phyloP scores from a whole-genome alignment of 2,329 filamentous ascomycete species.

The Teratosphaeria viscida region DNA sequence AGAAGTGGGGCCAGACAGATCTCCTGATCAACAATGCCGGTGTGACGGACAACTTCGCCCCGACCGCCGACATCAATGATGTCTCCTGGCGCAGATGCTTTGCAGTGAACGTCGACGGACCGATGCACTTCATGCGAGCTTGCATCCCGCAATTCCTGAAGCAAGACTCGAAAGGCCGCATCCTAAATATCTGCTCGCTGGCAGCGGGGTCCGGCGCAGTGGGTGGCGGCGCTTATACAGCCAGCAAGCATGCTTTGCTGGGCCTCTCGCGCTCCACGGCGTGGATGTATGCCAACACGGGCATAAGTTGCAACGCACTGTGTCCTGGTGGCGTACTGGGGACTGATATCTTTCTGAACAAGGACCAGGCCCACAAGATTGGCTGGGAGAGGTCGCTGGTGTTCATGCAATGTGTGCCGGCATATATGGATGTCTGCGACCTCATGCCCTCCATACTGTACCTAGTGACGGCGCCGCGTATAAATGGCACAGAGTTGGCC shows the following conservation, averaged over 20 bases:
- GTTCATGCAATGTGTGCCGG: not conserved
- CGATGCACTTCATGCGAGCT: conserved; percentile 48
- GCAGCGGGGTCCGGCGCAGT: not conserved
- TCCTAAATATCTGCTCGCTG: conserved; percentile 44
- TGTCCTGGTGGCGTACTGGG: conserved; percentile 31
- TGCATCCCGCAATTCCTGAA: conserved; percentile 42
- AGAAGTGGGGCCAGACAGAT: conserved; percentile 45
- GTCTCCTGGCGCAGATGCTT: conserved; percentile 30
- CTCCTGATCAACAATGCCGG: conserved; percentile 56
- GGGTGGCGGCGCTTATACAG: conserved; percentile 32
- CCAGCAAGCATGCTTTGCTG: conserved; percentile 45
- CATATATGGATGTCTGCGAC: not conserved
- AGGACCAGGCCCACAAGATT: not conserved
- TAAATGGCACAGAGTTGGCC: not conserved
- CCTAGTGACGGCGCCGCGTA: not conserved
- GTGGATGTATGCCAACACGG: conserved; percentile 39
- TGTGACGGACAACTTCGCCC: conserved; percentile 39
- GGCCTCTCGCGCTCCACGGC: conserved; percentile 46
- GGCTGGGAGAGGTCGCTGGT: not conserved
- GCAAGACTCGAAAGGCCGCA: conserved; percentile 38
- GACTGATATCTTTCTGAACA: not conserved
- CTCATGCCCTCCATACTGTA: not conserved
- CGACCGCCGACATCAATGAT: conserved; percentile 38
- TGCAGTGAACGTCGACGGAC: conserved; percentile 45
- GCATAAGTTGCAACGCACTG: conserved; percentile 50